phyloP scores from a whole-genome alignment of 2,329 filamentous ascomycete genomes.

The Tolypocladium endophyticum region DNA sequence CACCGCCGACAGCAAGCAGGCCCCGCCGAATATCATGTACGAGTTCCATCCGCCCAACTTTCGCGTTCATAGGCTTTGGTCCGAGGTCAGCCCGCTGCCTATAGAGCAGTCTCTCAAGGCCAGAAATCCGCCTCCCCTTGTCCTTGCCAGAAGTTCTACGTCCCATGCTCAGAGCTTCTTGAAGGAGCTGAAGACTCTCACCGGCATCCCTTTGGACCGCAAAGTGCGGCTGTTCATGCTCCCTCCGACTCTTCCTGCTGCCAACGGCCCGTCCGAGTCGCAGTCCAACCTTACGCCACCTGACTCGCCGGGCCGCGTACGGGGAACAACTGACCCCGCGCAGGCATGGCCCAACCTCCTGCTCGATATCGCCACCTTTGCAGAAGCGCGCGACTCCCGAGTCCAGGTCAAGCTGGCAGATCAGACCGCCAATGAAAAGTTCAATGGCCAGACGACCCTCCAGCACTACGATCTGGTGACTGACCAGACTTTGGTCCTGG shows the following conservation, averaged over 20 bases:
- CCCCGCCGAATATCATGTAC: constrained; percentile 58
- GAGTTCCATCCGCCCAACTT: constrained; percentile 81
- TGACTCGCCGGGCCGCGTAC: constrained; percentile 24
- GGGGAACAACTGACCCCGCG: constrained; percentile 10
- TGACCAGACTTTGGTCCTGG: constrained; percentile 70
- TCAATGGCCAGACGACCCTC: constrained; percentile 63
- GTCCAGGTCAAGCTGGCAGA: constrained; percentile 35
- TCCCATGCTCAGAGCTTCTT: constrained; percentile 67
- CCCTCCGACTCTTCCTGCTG: constrained; percentile 27
- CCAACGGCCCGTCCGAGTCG: constrained; percentile 20
- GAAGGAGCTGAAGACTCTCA: constrained; percentile 57
- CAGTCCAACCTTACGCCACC: constrained; percentile 26
- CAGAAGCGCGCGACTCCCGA: constrained; percentile 15
- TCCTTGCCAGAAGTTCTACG: constrained; percentile 60
- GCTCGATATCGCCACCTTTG: constrained; percentile 44
- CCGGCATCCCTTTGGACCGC: constrained; percentile 55
- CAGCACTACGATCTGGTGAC: constrained; percentile 57
- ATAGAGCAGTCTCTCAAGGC: constrained; percentile 51
- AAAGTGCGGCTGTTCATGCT: constrained; percentile 73
- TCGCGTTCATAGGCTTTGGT: constrained; percentile 70
- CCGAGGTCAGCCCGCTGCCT: constrained; percentile 43
- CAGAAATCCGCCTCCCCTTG: constrained; percentile 48
- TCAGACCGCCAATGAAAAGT: constrained; percentile 61
- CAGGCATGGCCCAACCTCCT: constrained; percentile 32
- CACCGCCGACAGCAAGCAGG: constrained; percentile 36